Percentiles rank a stretch among this genome's conserved stretches.
Evolutionary conservation across 2,329 filamentous ascomycete genomes (phyloP).

Genomic region (Mollisia scopiformis): DNA sequence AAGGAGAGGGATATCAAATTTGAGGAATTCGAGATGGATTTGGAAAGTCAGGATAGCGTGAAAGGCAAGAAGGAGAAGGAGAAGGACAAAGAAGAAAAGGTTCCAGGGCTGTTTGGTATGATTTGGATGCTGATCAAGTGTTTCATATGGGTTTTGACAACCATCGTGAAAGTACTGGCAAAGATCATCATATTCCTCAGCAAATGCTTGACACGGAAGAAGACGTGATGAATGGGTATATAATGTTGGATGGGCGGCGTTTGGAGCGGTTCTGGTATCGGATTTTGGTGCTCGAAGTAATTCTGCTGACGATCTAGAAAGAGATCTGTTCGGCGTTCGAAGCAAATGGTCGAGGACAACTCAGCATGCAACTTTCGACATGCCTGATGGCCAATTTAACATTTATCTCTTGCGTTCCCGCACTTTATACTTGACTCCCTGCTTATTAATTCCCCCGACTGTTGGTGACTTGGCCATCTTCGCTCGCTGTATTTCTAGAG

Average conservation of each 20-base stretch:
- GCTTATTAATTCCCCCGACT: slow-evolving; percentile 59
- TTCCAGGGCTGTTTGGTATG: slow-evolving; percentile 54
- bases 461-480: slow-evolving; percentile 69
- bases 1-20: slow-evolving; percentile 40
- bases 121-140: slow-evolving; percentile 58
- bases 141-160: slow-evolving; percentile 59
- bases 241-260: slow-evolving; percentile 9
- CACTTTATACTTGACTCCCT: slow-evolving; percentile 65
- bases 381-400: slow-evolving; percentile 30
- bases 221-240: slow-evolving; percentile 36
- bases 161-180: slow-evolving; percentile 55
- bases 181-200: slow-evolving; percentile 54
- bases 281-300: slow-evolving; percentile 7
- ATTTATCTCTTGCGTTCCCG: slow-evolving; percentile 59
- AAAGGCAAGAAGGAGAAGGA: slow-evolving; percentile 47
- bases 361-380: slow-evolving; percentile 33
- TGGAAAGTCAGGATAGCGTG: slow-evolving; percentile 59
- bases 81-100: slow-evolving; percentile 51
- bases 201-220: slow-evolving; percentile 51
- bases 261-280: background rate
- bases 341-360: slow-evolving; percentile 9
- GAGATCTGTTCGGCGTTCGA: slow-evolving; percentile 13
- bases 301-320: slow-evolving; percentile 16
- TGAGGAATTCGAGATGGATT: slow-evolving; percentile 63
- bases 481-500: slow-evolving; percentile 60